A percentile compares a stretch with the other conserved stretches of the same genome.
phyloP scores from a whole-genome alignment of 345 rosid species.

The Camelina neglecta region DNA sequence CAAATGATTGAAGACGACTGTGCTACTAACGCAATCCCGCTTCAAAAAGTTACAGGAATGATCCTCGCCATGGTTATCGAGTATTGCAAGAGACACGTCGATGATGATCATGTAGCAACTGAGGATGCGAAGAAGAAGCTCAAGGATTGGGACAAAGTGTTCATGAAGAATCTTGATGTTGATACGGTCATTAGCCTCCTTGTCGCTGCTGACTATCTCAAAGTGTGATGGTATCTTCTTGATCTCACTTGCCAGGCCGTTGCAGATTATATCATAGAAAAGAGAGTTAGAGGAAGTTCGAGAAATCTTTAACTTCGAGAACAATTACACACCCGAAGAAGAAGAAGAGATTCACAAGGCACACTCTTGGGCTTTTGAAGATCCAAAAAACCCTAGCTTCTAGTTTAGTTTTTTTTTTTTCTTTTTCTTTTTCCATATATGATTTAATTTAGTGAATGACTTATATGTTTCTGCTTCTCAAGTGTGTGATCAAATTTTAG shows the following conservation, averaged over 20 bases:
- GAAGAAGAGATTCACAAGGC: conserved; percentile 61
- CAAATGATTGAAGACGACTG: conserved; percentile 66
- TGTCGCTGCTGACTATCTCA: conserved; percentile 70
- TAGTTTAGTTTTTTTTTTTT: not conserved
- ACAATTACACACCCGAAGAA: conserved; percentile 52
- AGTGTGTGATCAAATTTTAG: too few relatives aligned
- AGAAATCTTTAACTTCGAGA: conserved; percentile 46
- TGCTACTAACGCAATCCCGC: conserved; percentile 57
- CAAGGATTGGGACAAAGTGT: conserved; percentile 58
- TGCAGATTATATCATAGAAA: conserved; percentile 68
- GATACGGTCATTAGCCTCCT: conserved; percentile 49
- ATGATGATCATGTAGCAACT: conserved; percentile 19
- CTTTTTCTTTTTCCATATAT: too few relatives aligned
- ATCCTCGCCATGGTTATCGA: conserved; percentile 59
- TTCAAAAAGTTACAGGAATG: conserved; percentile 60
- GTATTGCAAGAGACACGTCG: conserved; percentile 73
- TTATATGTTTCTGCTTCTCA: too few relatives aligned
- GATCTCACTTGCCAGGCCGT: conserved; percentile 60
- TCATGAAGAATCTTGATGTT: conserved; percentile 52
- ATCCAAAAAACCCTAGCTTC: not conserved
- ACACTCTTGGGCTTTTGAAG: conserved; percentile 63
- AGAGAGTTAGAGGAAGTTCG: conserved; percentile 55
- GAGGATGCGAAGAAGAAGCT: conserved; percentile 22
- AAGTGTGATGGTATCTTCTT: conserved; percentile 52
- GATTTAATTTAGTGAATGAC: too few relatives aligned